phyloP scores from a whole-genome alignment of 2,329 filamentous ascomycete species.

The Nothophoma quercina region DNA sequence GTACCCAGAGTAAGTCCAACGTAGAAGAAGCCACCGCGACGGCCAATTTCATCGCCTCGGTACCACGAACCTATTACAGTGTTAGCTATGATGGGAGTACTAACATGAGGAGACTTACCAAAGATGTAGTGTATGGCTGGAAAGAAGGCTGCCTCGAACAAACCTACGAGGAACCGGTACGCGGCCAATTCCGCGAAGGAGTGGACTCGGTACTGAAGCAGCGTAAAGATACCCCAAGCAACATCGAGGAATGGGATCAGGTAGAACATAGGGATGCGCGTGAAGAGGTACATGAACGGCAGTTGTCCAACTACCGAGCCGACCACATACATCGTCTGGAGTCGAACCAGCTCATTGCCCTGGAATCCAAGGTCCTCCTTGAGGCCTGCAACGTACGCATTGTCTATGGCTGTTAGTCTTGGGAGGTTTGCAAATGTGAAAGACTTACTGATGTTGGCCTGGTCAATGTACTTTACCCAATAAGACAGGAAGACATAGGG shows the following conservation, averaged over 20 bases:
- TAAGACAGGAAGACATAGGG: conserved; percentile 60
- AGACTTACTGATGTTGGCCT: conserved; percentile 60
- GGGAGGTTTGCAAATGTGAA: neutral
- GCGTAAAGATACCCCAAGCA: conserved; percentile 64
- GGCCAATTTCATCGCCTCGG: conserved; percentile 51
- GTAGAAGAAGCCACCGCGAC: conserved; percentile 62
- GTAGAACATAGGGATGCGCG: conserved; percentile 55
- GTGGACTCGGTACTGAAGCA: conserved; percentile 62
- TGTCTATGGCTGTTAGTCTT: conserved; percentile 50
- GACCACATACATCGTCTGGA: conserved; percentile 62
- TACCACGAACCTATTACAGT: conserved; percentile 56
- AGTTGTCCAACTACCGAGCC: conserved; percentile 61
- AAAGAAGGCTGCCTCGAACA: conserved; percentile 59
- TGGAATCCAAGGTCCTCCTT: conserved; percentile 61
- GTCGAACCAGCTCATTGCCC: conserved; percentile 63
- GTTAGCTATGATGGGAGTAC: no score
- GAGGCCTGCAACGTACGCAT: conserved; percentile 64
- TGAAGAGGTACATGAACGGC: conserved; percentile 61
- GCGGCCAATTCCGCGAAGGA: conserved; percentile 60
- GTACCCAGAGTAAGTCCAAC: conserved; percentile 61
- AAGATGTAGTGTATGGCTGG: conserved; percentile 45
- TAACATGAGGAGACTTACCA: conserved; percentile 15
- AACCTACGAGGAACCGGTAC: conserved; percentile 63
- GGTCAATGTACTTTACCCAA: conserved; percentile 57
- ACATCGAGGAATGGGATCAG: conserved; percentile 61